A percentile compares a stretch with the other conserved stretches of the same genome.
Conservation (phyloP, 2,329 filamentous ascomycete species). For the Beauveria sp. region DNA sequence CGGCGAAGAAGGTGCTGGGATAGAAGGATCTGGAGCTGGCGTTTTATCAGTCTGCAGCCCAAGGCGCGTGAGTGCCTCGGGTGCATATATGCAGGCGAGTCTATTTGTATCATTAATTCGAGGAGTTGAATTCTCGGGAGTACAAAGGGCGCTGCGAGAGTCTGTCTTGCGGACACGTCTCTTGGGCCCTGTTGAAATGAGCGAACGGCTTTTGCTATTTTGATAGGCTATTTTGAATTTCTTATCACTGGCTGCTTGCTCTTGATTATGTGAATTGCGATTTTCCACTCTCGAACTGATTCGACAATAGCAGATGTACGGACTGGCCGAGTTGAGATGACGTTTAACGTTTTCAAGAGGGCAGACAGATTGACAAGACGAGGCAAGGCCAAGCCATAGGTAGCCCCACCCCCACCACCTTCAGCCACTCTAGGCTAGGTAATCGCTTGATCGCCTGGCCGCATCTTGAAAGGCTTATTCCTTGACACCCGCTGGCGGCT, state of each 20-base stretch:
- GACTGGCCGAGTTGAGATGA: not conserved
- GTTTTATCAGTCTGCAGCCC: not conserved
- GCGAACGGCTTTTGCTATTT: not conserved
- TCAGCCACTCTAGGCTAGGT: not conserved
- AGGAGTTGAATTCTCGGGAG: not conserved
- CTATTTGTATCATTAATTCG: constrained; percentile 6
- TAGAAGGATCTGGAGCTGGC: constrained; percentile 7
- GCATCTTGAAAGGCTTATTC: too few species aligned
- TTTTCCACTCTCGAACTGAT: not conserved
- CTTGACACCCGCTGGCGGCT: too few species aligned
- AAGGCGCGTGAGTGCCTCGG: not conserved
- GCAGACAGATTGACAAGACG: not conserved
- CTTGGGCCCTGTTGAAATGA: not conserved
- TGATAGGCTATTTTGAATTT: constrained; percentile 1
- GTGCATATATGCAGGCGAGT: not conserved
- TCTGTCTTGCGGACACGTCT: not conserved
- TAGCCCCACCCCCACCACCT: not conserved
- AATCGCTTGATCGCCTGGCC: too few species aligned
- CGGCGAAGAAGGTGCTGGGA: constrained; percentile 1
- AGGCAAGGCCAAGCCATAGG: not conserved
- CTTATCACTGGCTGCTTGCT: not conserved
- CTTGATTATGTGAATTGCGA: not conserved
- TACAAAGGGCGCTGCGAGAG: not conserved
- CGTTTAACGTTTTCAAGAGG: not conserved
- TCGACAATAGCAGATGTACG: not conserved